Percentiles rank a stretch among this genome's conserved stretches.
Conservation (phyloP, 2,329 filamentous ascomycete species). For the Ophiosphaerella herpotricha region DNA sequence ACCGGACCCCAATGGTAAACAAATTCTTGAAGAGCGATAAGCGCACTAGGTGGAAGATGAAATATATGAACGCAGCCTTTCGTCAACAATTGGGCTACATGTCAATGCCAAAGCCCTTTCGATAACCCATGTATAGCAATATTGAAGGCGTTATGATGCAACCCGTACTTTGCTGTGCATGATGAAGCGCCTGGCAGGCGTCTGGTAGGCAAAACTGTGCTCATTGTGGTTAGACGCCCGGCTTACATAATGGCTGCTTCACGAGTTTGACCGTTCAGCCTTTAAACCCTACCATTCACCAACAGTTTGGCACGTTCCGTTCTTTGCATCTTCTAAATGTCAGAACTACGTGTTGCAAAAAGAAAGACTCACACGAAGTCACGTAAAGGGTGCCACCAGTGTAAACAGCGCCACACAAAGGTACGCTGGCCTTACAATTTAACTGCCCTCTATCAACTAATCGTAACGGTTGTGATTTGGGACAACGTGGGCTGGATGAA, state of each 20-base stretch:
- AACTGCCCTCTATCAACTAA: conserved; percentile 6
- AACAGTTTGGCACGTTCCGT: neutral
- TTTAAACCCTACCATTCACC: neutral
- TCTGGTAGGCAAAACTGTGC: too few relatives aligned
- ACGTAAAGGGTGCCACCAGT: conserved; percentile 36
- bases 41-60: too few relatives aligned
- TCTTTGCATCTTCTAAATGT: conserved; percentile 8
- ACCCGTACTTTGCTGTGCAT: too few relatives aligned
- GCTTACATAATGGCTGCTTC: conserved; percentile 13
- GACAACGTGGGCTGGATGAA: neutral
- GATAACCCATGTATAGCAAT: too few relatives aligned
- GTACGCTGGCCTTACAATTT: conserved; percentile 14
- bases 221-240: neutral
- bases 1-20: neutral
- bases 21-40: neutral
- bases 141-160: too few relatives aligned
- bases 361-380: conserved; percentile 41
- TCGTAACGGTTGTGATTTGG: conserved; percentile 1
- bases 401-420: conserved; percentile 41
- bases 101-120: too few relatives aligned
- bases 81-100: neutral
- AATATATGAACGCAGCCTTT: neutral
- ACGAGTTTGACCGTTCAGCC: conserved; percentile 2
- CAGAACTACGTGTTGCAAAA: conserved; percentile 28
- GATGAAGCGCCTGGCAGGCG: too few relatives aligned